Base-by-base conservation (phyloP, 208 protist genomes). In the Blechomonas ayalai region DNA sequence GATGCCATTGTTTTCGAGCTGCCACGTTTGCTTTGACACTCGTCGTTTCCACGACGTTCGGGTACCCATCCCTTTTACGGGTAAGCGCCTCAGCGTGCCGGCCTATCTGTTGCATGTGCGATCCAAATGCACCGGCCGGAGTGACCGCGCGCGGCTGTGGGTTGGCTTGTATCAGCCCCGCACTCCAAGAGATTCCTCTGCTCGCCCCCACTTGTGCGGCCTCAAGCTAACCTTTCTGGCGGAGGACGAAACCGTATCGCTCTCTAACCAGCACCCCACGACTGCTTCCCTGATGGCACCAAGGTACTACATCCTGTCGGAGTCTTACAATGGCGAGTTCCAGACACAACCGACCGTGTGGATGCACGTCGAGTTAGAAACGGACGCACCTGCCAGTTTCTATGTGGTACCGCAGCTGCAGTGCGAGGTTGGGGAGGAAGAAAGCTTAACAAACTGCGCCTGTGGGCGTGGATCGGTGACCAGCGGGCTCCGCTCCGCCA, bases 351-450 rank as follows among this genome's bases (percentile, higher is more conserved):
- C 69, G 18, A 59, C 63, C 15, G 71, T 84, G 59, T 84, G 75
- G 75, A 84, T 84, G 70, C 75, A 69, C 50, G n/a, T 84, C 18
- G 75, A 84, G 51, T 36, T 84, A 24, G 66, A 84, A 16, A 3
- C 55, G 1, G 25, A 16, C 13, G 12, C 33, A 6, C n/a, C n/a
- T n/a, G n/a, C n/a, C n/a, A n/a, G n/a, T n/a, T n/a, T n/a, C n/a
- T n/a, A n/a, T n/a, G n/a, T n/a, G n/a, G n/a, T n/a, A n/a, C n/a
- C n/a, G n/a, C n/a, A n/a, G n/a, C n/a, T n/a, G n/a, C n/a, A n/a
- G n/a, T n/a, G 31, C 31, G 10, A 10, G 31, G 31, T 10, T 13
- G 31, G 31, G 12, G 31, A n/a, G 13, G 31, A 10, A 13, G 31
- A 10, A 34, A 13, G 13, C 12, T 8, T 19, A 19, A 19, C 15